These are phyloP conservation scores for Mrakia blollopis DNA, from an alignment of 768 basidiomycete species.

Conservation along the genomic window DNA sequence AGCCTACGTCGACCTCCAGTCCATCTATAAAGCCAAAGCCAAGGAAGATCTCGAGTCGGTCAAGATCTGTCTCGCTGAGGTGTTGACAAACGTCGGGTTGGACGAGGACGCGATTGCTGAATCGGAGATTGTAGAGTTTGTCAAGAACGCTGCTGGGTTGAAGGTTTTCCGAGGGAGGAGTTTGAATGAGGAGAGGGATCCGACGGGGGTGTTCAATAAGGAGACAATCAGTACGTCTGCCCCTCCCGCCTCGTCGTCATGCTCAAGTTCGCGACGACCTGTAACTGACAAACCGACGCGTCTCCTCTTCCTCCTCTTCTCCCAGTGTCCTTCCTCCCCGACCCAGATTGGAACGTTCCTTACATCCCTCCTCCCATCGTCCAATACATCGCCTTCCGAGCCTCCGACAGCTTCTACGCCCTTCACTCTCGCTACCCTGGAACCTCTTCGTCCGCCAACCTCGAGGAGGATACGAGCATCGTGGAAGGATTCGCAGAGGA, in stretches of 20 bases:
- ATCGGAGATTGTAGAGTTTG: slow-evolving; percentile 45
- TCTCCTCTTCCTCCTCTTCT: neutral
- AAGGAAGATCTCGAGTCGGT: slow-evolving; percentile 41
- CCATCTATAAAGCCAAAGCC: slow-evolving; percentile 72
- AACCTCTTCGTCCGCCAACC: neutral
- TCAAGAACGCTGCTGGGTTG: slow-evolving; percentile 45
- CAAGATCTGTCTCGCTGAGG: slow-evolving; percentile 34
- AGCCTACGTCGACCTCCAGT: slow-evolving; percentile 77
- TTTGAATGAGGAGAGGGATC: slow-evolving; percentile 38
- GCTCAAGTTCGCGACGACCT: too few species aligned
- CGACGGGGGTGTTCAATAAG: slow-evolving; percentile 13
- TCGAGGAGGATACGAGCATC: neutral
- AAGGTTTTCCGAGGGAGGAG: slow-evolving; percentile 44
- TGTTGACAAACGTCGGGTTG: slow-evolving; percentile 38
- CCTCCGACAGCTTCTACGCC: slow-evolving; percentile 41
- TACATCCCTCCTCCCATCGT: slow-evolving; percentile 36
- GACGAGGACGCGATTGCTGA: slow-evolving; percentile 38
- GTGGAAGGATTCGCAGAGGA: slow-evolving; percentile 18
- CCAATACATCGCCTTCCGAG: slow-evolving; percentile 43
- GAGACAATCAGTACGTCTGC: slow-evolving; percentile 41
- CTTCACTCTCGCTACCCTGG: slow-evolving; percentile 43
- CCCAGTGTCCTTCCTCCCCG: slow-evolving; percentile 29
- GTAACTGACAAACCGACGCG: too few species aligned
- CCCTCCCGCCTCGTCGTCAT: too few species aligned
- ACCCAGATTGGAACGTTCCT: slow-evolving; percentile 30